Evolutionary conservation across 208 protist genomes (phyloP).

Genomic region (Wallacemonas sp.): DNA sequence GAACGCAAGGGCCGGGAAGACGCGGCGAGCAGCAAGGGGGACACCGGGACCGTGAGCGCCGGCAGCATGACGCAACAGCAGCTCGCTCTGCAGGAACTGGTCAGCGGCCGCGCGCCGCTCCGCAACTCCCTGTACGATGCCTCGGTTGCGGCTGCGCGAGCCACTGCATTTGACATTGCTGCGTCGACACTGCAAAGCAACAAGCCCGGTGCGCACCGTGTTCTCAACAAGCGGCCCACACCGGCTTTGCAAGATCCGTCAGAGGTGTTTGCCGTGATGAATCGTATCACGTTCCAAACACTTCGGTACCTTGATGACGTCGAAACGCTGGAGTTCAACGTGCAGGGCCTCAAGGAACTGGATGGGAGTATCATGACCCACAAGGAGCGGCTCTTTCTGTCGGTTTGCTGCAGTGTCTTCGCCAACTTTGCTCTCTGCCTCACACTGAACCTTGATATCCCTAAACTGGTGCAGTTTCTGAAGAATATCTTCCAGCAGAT

Average conservation of each 20-base stretch:
- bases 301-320: conserved; percentile 82
- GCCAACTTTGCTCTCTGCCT: conserved; percentile 81
- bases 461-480: conserved; percentile 74
- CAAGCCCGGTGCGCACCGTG: conserved; percentile 6
- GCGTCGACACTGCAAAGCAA: conserved; percentile 27
- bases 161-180: conserved; percentile 36
- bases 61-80: conserved; percentile 8
- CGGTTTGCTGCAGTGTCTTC: conserved; percentile 80
- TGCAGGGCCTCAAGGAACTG: conserved; percentile 57
- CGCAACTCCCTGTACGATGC: conserved; percentile 23
- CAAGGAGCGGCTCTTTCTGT: conserved; percentile 77
- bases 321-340: conserved; percentile 78
- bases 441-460: conserved; percentile 43
- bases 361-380: conserved; percentile 79
- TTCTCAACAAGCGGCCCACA: conserved; percentile 30
- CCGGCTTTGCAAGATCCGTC: conserved; percentile 65
- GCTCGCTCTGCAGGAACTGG: conserved; percentile 18
- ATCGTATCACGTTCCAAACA: conserved; percentile 63
- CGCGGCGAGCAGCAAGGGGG: not conserved
- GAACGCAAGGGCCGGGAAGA: not conserved
- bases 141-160: conserved; percentile 17
- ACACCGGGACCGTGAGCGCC: not conserved
- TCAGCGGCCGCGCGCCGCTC: conserved; percentile 35
- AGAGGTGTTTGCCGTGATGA: conserved; percentile 74
- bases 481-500: conserved; percentile 58